A percentile compares a stretch with the other conserved stretches of the same genome.
phyloP scores from a whole-genome alignment of 169 alveolate genomes.

The Plasmodium adleri region DNA sequence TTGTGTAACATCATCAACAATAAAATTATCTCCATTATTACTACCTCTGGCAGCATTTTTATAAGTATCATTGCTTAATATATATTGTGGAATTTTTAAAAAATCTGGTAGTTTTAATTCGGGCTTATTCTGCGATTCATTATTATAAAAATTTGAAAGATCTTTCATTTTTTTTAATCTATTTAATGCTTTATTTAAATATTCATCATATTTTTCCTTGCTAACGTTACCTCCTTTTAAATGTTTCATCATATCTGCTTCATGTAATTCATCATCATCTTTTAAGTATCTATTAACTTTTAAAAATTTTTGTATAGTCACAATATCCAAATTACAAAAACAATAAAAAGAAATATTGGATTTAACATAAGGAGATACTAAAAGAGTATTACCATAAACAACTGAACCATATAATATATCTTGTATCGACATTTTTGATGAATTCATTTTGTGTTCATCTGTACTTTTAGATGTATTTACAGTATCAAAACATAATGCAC shows the following conservation, averaged over 20 bases:
- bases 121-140: no score
- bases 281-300: neutral
- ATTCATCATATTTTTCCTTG: neutral
- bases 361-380: conserved; percentile 42
- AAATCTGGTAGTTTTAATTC: no score
- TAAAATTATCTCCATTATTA: conserved; percentile 2
- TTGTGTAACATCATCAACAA: neutral
- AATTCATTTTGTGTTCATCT: neutral
- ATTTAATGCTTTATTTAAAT: conserved; percentile 21
- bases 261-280: neutral
- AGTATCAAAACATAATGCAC: conserved; percentile 35
- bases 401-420: conserved; percentile 44
- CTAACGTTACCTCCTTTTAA: neutral
- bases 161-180: conserved; percentile 11
- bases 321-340: conserved; percentile 33
- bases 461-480: conserved; percentile 11
- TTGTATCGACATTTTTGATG: conserved; percentile 15
- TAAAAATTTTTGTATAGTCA: neutral
- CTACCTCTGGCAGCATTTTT: neutral
- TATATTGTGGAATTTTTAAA: no score
- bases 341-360: conserved; percentile 24
- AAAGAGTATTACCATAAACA: conserved; percentile 36
- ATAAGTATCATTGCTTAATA: no score
- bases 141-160: no score
- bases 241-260: neutral